A percentile compares a stretch with the other conserved stretches of the same genome.
Conservation (phyloP, 1,284 basidiomycete genomes). For the Waitea zeae region DNA sequence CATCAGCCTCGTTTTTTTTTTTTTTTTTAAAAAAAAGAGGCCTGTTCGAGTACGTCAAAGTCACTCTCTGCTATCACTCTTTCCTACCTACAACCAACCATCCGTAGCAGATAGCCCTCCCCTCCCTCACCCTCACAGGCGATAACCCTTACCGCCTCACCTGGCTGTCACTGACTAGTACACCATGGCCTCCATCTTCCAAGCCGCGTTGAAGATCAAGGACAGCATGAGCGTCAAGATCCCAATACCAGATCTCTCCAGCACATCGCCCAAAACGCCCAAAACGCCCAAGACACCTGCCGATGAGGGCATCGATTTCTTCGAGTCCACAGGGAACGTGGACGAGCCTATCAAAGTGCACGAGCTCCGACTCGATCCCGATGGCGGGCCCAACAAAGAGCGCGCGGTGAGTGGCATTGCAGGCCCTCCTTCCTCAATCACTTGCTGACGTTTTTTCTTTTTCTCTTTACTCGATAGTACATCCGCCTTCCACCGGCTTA, state of each 20-base stretch:
- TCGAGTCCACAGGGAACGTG: slow-evolving; percentile 42
- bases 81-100: too few relatives aligned
- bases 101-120: too few relatives aligned
- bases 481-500: slow-evolving; percentile 87
- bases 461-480: slow-evolving; percentile 37
- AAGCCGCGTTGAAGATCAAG: too few relatives aligned
- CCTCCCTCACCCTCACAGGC: too few relatives aligned
- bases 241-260: slow-evolving; percentile 7
- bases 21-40: too few relatives aligned
- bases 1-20: too few relatives aligned
- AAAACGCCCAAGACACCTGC: slow-evolving; percentile 74
- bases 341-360: slow-evolving; percentile 58
- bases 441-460: slow-evolving; percentile 7
- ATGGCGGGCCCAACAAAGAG: slow-evolving; percentile 78
- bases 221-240: slow-evolving; percentile 12
- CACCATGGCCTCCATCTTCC: too few relatives aligned
- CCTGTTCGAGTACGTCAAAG: too few relatives aligned
- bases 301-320: slow-evolving; percentile 82
- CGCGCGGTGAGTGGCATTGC: slow-evolving; percentile 48
- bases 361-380: slow-evolving; percentile 69
- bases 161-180: too few relatives aligned
- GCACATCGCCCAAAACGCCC: slow-evolving; percentile 11
- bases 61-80: too few relatives aligned
- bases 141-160: too few relatives aligned
- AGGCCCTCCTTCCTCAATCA: slow-evolving; percentile 2